Percentiles rank a stretch among this genome's conserved stretches.
Conservation (phyloP, 129 eudicot genomes). For the Smallanthus sonchifolius region DNA sequence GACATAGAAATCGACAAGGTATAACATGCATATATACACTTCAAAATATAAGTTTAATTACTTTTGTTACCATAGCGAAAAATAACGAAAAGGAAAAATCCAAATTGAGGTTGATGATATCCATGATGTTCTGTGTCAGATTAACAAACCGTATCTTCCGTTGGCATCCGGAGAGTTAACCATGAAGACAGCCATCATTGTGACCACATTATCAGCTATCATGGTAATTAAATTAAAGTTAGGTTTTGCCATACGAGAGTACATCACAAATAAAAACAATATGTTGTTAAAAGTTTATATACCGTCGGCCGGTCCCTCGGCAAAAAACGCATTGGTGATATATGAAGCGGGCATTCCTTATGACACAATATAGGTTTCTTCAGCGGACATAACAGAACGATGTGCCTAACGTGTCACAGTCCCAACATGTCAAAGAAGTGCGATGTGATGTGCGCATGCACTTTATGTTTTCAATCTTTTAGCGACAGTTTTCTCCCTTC, state of each 20-base stretch:
- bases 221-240: constrained; percentile 8
- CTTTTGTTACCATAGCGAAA: no score
- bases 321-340: no score
- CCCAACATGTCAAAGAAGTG: neutral
- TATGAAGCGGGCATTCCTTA: no score
- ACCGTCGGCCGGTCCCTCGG: neutral
- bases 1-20: constrained; percentile 39
- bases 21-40: neutral
- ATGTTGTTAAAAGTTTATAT: neutral
- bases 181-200: constrained; percentile 27
- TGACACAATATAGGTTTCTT: no score
- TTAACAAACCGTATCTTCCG: constrained; percentile 33
- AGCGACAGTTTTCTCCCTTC: neutral
- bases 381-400: no score
- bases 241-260: neutral
- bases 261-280: neutral
- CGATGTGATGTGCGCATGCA: neutral
- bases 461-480: neutral
- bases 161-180: constrained; percentile 28
- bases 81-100: no score
- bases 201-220: constrained; percentile 24
- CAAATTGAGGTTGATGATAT: neutral
- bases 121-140: constrained; percentile 6
- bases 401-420: no score
- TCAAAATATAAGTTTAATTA: neutral